Evolutionary conservation across 768 basidiomycete species (phyloP), one percentile per base, ranked within the genome.

Genomic region (Tubosaeta brunneosetosa): DNA sequence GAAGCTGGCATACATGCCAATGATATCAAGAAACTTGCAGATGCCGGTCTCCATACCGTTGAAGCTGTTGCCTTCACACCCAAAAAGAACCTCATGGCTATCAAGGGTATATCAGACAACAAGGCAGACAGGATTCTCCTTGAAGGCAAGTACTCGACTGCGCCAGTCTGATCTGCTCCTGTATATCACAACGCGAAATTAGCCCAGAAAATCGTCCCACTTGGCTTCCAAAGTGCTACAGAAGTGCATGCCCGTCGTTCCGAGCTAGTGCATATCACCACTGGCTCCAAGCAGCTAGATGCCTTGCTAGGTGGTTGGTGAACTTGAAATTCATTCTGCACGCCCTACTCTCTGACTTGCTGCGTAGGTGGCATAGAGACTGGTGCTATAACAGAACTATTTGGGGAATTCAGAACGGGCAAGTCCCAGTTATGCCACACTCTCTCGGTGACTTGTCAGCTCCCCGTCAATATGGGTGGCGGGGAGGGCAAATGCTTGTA

Each of bases 401-500:
- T 97, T 73, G 97, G 95, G 52, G 97, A 99, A 73, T 99, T 99
- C 72, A 80, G 97, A 59, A 98, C 97, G 10, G 97, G 97, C 51
- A 98, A 99, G 72, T 95, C 92, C 22, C 97, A 99, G 65, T 80
- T 99, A 44, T 98, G 97, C 67, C 97, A 99, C 66, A 97, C 95
- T 0, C 83, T 99, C 43, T 94, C 97, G 4, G 97, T 97, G 11
- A 97, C 97, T 5, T 99, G 97, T 66, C 95, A 98, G 73, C 80
- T 98, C 13, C 97, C 97, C 2, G 88, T 94, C 40, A 87, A 83
- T 62, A 97, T 98, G 94, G 95, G 97, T 17, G 97, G 97, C 14
- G 97, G 97, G 12, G 97, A 99, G 72, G 97, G 97, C 36, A 99
- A 99, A 73, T 97, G 95, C 65, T 75, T 99, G 42, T 99, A 97